phyloP scores from a whole-genome alignment of 2,329 filamentous ascomycete species.

The Clarireedia sp. region DNA sequence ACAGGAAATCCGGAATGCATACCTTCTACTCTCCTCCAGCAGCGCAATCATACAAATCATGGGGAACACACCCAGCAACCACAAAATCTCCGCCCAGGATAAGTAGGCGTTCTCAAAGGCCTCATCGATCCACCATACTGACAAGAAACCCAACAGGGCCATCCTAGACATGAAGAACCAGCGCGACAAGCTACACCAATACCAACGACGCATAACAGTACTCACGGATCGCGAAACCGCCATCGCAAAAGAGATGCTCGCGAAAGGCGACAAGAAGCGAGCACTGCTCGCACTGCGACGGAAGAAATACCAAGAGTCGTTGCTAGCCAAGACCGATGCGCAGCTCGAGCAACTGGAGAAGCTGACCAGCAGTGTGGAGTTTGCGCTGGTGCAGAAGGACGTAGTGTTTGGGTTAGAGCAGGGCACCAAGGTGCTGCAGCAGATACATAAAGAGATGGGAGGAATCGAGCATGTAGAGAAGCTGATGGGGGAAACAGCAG shows the following conservation, averaged over 20 bases:
- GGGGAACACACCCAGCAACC: conserved; percentile 56
- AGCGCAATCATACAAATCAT: conserved; percentile 33
- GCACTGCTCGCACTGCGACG: conserved; percentile 83
- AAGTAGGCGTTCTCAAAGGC: conserved; percentile 50
- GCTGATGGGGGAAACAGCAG: conserved; percentile 84
- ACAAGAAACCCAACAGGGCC: conserved; percentile 49
- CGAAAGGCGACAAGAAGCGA: conserved; percentile 67
- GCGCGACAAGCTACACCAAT: conserved; percentile 93
- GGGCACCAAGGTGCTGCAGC: conserved; percentile 78
- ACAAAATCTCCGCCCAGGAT: conserved; percentile 72
- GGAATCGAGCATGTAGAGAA: conserved; percentile 91
- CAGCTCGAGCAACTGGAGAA: conserved; percentile 93
- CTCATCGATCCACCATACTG: not conserved
- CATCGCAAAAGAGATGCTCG: conserved; percentile 76
- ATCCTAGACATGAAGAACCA: conserved; percentile 97
- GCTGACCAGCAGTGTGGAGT: conserved; percentile 83
- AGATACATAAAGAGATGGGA: conserved; percentile 94
- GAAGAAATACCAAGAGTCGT: conserved; percentile 93
- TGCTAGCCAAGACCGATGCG: conserved; percentile 80
- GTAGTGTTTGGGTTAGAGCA: conserved; percentile 88
- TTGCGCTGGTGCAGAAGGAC: conserved; percentile 94
- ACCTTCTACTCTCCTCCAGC: conserved; percentile 6
- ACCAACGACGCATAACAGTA: conserved; percentile 81
- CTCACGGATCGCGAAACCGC: conserved; percentile 83
- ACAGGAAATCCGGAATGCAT: not conserved